Conservation (phyloP, 2,329 filamentous ascomycete genomes). For the Ophiostoma sp. region DNA sequence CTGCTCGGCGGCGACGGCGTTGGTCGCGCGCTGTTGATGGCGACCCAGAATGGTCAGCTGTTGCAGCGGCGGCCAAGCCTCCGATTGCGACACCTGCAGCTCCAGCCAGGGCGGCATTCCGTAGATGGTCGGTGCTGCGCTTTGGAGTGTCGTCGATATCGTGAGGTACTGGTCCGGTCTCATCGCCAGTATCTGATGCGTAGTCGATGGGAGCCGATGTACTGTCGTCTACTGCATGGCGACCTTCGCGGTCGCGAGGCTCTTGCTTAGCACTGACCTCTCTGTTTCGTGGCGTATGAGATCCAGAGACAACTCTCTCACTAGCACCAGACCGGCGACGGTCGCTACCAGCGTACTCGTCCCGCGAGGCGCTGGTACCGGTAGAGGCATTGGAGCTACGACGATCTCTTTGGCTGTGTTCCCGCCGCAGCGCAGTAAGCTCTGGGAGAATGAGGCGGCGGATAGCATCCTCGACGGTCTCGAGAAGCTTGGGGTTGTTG, state of each 20-base stretch:
- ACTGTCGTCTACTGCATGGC: constrained; percentile 49
- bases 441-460: constrained; percentile 85
- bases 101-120: constrained; percentile 41
- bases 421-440: constrained; percentile 82
- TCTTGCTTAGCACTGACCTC: constrained; percentile 38
- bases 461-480: constrained; percentile 91
- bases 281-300: constrained; percentile 19
- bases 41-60: constrained; percentile 35
- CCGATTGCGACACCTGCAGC: constrained; percentile 43
- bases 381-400: constrained; percentile 60
- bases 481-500: constrained; percentile 85
- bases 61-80: constrained; percentile 36
- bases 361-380: constrained; percentile 50
- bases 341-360: constrained; percentile 51
- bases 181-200: constrained; percentile 39
- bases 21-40: constrained; percentile 49
- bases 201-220: constrained; percentile 36
- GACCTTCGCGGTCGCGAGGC: constrained; percentile 49
- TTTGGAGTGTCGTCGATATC: constrained; percentile 43
- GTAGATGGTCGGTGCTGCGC: constrained; percentile 41
- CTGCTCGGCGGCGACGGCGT: constrained; percentile 49
- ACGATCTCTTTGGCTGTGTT: constrained; percentile 71
- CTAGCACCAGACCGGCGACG: constrained; percentile 56
- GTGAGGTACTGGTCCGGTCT: constrained; percentile 1
- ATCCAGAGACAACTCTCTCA: constrained; percentile 41